phyloP scores from a whole-genome alignment of 139 green algal genomes.

The Astrephomene gubernaculifera region DNA sequence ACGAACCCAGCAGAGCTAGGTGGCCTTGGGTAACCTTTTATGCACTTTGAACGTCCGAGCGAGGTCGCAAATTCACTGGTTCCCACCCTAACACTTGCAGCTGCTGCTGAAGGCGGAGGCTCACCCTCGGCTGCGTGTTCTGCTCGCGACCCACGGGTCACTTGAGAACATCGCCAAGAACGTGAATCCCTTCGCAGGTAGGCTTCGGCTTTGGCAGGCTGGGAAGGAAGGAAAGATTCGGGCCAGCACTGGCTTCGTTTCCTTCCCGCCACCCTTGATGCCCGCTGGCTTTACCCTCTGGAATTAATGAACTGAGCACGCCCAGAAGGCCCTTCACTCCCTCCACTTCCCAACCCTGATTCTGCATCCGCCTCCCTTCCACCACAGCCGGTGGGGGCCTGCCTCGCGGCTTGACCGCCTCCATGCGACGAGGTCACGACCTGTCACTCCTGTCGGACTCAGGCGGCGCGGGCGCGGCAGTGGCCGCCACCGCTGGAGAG shows the following conservation, averaged over 20 bases:
- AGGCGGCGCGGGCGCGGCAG: slow-evolving; percentile 10
- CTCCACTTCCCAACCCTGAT: no score
- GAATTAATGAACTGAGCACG: no score
- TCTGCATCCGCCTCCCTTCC: background rate
- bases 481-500: background rate
- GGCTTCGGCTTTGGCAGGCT: background rate
- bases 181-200: slow-evolving; percentile 25
- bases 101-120: slow-evolving; percentile 33
- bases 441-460: background rate
- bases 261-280: no score
- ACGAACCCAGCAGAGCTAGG: no score
- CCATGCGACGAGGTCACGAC: slow-evolving; percentile 17
- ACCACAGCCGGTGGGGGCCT: background rate
- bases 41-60: no score
- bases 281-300: no score
- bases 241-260: no score
- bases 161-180: slow-evolving; percentile 17
- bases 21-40: no score
- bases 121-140: background rate
- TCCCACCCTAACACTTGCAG: background rate
- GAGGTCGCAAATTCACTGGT: no score
- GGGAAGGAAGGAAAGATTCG: no score
- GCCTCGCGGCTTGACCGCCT: background rate
- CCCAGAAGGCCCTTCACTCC: no score
- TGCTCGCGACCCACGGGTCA: slow-evolving; percentile 1